phyloP scores from a whole-genome alignment of 1,139 yeast species.

The Pneumocystis carinii region DNA sequence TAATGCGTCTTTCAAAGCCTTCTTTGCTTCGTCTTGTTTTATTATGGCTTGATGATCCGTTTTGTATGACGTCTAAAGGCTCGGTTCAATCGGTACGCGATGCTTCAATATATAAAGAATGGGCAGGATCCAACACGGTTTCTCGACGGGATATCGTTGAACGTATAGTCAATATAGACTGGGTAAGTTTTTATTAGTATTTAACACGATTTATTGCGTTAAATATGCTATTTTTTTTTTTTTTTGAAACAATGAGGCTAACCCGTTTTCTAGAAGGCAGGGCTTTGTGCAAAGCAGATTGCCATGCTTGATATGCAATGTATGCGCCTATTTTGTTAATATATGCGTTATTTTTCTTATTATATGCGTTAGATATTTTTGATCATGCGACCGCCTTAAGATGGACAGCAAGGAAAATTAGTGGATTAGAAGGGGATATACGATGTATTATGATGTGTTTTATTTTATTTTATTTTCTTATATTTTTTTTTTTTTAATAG shows the following conservation, averaged over 20 bases:
- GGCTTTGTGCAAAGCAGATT: background rate
- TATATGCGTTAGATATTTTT: too few species aligned
- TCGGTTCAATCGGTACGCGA: background rate
- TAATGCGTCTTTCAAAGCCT: background rate
- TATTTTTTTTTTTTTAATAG: too few species aligned
- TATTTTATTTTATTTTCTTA: background rate
- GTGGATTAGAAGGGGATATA: background rate
- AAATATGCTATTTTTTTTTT: too few species aligned
- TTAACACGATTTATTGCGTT: too few species aligned
- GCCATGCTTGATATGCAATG: background rate
- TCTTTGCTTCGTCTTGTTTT: background rate
- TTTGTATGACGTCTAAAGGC: background rate
- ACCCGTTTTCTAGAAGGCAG: background rate
- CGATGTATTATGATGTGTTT: too few species aligned
- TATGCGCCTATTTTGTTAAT: background rate
- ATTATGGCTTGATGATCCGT: background rate
- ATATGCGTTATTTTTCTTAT: too few species aligned
- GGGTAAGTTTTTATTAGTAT: background rate
- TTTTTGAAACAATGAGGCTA: too few species aligned
- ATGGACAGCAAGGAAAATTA: background rate
- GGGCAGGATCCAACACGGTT: background rate
- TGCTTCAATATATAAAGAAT: background rate
- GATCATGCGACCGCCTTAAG: background rate
- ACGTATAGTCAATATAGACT: background rate
- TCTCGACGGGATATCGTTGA: background rate